These are phyloP conservation scores for Diplodia mutila DNA, from an alignment of 2,329 filamentous ascomycete species.

Conservation along the genomic window DNA sequence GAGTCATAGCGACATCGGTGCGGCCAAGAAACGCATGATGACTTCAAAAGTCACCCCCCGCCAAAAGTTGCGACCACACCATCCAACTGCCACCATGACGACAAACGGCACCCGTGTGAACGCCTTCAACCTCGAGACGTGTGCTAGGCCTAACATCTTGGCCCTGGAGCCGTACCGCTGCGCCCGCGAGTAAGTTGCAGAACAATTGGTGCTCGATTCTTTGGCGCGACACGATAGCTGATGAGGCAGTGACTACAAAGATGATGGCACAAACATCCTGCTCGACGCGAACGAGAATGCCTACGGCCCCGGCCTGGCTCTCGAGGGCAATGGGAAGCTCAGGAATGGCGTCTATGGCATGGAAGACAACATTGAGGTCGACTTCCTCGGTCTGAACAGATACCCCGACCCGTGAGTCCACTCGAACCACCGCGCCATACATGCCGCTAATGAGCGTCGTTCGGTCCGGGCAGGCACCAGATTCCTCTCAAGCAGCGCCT, in stretches of 20 bases:
- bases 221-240: slow-evolving; percentile 35
- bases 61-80: slow-evolving; percentile 12
- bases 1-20: slow-evolving; percentile 26
- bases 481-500: slow-evolving; percentile 81
- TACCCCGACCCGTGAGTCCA: slow-evolving; percentile 81
- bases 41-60: slow-evolving; percentile 15
- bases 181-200: slow-evolving; percentile 54
- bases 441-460: not conserved
- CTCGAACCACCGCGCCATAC: not conserved
- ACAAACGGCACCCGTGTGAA: slow-evolving; percentile 26
- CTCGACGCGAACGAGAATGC: slow-evolving; percentile 99
- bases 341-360: slow-evolving; percentile 46
- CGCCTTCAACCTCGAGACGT: slow-evolving; percentile 54
- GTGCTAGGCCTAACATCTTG: slow-evolving; percentile 57
- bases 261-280: slow-evolving; percentile 92
- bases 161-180: slow-evolving; percentile 58
- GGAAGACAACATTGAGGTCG: slow-evolving; percentile 61
- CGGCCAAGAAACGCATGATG: slow-evolving; percentile 19
- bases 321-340: slow-evolving; percentile 54
- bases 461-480: slow-evolving; percentile 64
- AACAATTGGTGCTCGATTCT: slow-evolving; percentile 27
- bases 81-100: slow-evolving; percentile 12
- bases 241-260: slow-evolving; percentile 85
- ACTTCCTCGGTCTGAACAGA: slow-evolving; percentile 82
- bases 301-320: slow-evolving; percentile 77